Percentiles rank a stretch among this genome's conserved stretches.
Conservation (phyloP, 768 basidiomycete genomes). For the Suillus decipiens region DNA sequence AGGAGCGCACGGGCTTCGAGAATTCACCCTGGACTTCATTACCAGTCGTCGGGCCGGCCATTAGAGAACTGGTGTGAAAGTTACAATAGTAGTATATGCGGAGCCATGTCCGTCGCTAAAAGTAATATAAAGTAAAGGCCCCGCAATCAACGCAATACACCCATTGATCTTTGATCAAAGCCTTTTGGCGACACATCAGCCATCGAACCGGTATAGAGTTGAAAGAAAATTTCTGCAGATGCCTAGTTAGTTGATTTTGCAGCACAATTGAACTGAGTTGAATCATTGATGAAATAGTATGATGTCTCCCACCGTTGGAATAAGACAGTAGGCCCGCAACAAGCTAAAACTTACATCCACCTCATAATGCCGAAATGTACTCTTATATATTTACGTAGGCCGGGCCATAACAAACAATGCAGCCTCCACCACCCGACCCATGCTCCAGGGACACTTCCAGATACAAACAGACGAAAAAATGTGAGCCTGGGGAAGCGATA, state of each 20-base stretch:
- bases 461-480: neutral
- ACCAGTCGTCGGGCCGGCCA: neutral
- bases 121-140: too few relatives aligned
- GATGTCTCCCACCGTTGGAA: neutral
- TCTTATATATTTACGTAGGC: neutral
- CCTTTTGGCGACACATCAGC: too few relatives aligned
- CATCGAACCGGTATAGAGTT: too few relatives aligned
- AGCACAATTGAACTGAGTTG: neutral
- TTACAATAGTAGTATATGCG: too few relatives aligned
- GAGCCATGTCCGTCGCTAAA: too few relatives aligned
- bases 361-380: neutral
- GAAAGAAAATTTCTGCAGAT: neutral
- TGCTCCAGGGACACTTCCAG: neutral
- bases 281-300: neutral
- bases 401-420: neutral
- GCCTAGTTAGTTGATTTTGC: neutral
- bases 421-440: neutral
- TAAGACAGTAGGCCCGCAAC: neutral
- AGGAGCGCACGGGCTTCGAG: neutral
- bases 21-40: neutral
- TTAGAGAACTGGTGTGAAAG: too few relatives aligned
- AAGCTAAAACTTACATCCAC: neutral
- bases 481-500: neutral
- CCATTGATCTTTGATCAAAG: too few relatives aligned
- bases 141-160: too few relatives aligned